Evolutionary conservation across 169 alveolate species (phyloP).

Genomic region (Theileria equi): DNA sequence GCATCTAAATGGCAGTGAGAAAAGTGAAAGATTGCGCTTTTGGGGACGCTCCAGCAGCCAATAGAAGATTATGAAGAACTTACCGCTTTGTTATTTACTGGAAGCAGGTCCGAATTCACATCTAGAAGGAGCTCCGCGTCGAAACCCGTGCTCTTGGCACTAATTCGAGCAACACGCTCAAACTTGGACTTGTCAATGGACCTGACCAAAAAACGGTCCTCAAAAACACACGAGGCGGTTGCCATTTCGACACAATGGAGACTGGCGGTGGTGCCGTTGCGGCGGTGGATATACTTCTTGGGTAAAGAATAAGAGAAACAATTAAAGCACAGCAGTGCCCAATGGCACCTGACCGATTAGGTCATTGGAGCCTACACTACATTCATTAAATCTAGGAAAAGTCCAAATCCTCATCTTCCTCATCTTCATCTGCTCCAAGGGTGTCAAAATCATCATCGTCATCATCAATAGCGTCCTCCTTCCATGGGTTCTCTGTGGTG

Average conservation of each 20-base stretch:
- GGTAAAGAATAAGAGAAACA: no score
- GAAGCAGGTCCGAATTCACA: constrained; percentile 83
- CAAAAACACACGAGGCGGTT: constrained; percentile 74
- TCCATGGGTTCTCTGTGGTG: constrained; percentile 13
- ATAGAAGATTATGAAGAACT: not conserved
- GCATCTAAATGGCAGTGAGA: constrained; percentile 23
- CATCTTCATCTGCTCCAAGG: constrained; percentile 32
- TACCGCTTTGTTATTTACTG: constrained; percentile 81
- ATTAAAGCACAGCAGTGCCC: no score
- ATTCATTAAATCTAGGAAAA: no score
- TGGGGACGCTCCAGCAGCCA: not conserved
- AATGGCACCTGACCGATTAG: no score
- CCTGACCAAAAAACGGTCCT: constrained; percentile 85
- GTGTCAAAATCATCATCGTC: constrained; percentile 11
- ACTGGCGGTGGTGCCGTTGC: no score
- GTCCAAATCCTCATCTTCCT: constrained; percentile 8
- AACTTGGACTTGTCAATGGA: constrained; percentile 85
- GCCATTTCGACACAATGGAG: constrained; percentile 21
- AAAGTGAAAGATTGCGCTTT: not conserved
- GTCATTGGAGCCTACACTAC: no score
- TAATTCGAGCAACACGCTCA: constrained; percentile 84
- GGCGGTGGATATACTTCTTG: no score
- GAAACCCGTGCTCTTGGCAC: constrained; percentile 87
- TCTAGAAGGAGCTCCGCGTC: constrained; percentile 88
- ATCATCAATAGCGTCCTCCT: constrained; percentile 31